phyloP scores from a whole-genome alignment of 148 eudicot genomes.

The Arctostaphylos glauca region DNA sequence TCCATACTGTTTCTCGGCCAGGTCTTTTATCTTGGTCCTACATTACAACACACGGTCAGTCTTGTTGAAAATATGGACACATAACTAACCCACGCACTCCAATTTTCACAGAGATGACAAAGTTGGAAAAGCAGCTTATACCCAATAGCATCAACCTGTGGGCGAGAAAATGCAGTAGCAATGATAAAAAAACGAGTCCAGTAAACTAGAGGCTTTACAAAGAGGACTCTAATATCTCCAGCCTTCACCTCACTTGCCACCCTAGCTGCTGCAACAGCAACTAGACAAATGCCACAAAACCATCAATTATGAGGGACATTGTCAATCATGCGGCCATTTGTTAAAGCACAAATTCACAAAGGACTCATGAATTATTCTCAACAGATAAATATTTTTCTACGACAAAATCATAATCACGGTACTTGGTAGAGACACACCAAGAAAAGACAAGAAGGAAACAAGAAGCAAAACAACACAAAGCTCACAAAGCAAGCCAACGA shows the following conservation, averaged over 20 bases:
- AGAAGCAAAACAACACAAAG: neutral
- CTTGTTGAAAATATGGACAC: neutral
- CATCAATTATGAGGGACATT: neutral
- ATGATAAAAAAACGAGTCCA: conserved; percentile 98
- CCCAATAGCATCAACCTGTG: conserved; percentile 91
- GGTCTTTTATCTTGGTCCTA: conserved; percentile 75
- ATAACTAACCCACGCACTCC: neutral
- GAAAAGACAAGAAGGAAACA: too few species aligned
- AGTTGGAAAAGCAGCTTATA: conserved; percentile 22
- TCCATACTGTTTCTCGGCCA: conserved; percentile 76
- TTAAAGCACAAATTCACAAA: neutral
- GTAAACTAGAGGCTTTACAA: conserved; percentile 95
- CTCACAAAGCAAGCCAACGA: conserved; percentile 2
- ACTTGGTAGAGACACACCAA: neutral
- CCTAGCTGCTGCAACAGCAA: conserved; percentile 92
- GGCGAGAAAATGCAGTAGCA: conserved; percentile 90
- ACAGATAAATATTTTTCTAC: neutral
- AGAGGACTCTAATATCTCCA: conserved; percentile 77
- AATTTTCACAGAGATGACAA: neutral
- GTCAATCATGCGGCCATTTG: conserved; percentile 3
- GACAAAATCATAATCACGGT: neutral
- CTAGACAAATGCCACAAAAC: conserved; percentile 41
- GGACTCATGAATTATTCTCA: neutral
- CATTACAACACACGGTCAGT: conserved; percentile 12
- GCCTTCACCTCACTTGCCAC: conserved; percentile 95